A percentile compares a stretch with the other conserved stretches of the same genome.
phyloP scores from a whole-genome alignment of 2,329 filamentous ascomycete genomes.

The Paraphaeosphaeria minitans region DNA sequence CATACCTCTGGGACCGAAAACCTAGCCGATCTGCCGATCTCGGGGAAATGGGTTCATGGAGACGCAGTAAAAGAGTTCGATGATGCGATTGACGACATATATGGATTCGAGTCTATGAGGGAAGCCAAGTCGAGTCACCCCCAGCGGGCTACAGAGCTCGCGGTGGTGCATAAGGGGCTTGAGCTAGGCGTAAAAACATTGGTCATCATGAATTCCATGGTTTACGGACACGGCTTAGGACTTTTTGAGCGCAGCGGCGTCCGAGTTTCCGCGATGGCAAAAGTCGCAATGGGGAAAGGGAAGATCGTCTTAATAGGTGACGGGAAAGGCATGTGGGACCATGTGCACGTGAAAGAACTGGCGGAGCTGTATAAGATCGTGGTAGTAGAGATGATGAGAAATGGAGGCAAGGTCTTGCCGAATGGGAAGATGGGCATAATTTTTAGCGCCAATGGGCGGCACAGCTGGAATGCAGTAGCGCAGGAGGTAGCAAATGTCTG shows the following conservation, averaged over 20 bases:
- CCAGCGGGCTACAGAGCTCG: slow-evolving; percentile 54
- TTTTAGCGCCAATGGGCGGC: slow-evolving; percentile 9
- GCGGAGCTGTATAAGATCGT: slow-evolving; percentile 10
- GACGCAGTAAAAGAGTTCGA: slow-evolving; percentile 35
- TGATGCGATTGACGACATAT: slow-evolving; percentile 41
- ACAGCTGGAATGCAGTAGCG: slow-evolving; percentile 13
- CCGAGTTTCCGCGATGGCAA: neutral
- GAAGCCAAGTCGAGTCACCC: slow-evolving; percentile 47
- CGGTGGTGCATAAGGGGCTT: slow-evolving; percentile 49
- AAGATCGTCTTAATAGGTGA: slow-evolving; percentile 4
- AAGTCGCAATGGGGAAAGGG: neutral
- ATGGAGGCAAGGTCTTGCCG: slow-evolving; percentile 5
- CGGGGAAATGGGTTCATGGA: slow-evolving; percentile 9
- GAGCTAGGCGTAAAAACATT: slow-evolving; percentile 51
- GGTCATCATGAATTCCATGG: slow-evolving; percentile 54
- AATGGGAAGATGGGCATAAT: slow-evolving; percentile 10
- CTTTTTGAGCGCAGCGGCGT: slow-evolving; percentile 43
- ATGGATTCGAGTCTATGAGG: slow-evolving; percentile 46
- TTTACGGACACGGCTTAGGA: slow-evolving; percentile 55
- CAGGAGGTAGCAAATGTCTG: slow-evolving; percentile 10
- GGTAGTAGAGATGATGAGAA: slow-evolving; percentile 6
- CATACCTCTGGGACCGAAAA: slow-evolving; percentile 55
- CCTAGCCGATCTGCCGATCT: slow-evolving; percentile 51
- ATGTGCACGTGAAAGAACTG: slow-evolving; percentile 15
- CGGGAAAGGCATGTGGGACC: slow-evolving; percentile 9